Evolutionary conservation across 345 rosid genomes (phyloP).

Genomic region (Lepidium sativum): DNA sequence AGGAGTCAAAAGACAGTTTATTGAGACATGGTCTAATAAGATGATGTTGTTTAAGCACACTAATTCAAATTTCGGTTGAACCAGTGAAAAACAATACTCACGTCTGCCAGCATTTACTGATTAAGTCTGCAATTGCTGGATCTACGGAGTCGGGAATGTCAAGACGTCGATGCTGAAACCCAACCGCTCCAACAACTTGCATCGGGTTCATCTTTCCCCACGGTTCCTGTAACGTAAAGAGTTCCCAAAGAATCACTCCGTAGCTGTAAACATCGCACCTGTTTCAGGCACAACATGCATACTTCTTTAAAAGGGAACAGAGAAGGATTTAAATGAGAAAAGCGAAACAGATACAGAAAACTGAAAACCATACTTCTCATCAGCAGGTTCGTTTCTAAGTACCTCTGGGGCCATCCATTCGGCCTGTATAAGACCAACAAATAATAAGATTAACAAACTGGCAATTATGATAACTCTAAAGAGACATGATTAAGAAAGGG

Average conservation of each 20-base stretch:
- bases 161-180: constrained; percentile 94
- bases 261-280: constrained; percentile 98
- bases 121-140: constrained; percentile 69
- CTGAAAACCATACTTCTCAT: constrained; percentile 64
- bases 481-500: not conserved
- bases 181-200: constrained; percentile 99
- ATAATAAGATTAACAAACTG: not conserved
- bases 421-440: constrained; percentile 46
- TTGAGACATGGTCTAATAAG: not conserved
- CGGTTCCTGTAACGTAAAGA: constrained; percentile 69
- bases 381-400: constrained; percentile 88
- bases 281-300: constrained; percentile 15
- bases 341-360: not conserved
- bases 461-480: not conserved
- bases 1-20: not conserved
- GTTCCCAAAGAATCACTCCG: constrained; percentile 95
- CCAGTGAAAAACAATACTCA: constrained; percentile 33
- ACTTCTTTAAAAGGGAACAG: not conserved
- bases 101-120: constrained; percentile 88
- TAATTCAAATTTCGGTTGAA: not conserved
- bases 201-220: constrained; percentile 99
- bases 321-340: not conserved
- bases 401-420: constrained; percentile 99
- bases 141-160: constrained; percentile 69
- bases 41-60: not conserved